Evolutionary conservation across 2,329 filamentous ascomycete genomes (phyloP).

Genomic region (Trichoderma koningii): DNA sequence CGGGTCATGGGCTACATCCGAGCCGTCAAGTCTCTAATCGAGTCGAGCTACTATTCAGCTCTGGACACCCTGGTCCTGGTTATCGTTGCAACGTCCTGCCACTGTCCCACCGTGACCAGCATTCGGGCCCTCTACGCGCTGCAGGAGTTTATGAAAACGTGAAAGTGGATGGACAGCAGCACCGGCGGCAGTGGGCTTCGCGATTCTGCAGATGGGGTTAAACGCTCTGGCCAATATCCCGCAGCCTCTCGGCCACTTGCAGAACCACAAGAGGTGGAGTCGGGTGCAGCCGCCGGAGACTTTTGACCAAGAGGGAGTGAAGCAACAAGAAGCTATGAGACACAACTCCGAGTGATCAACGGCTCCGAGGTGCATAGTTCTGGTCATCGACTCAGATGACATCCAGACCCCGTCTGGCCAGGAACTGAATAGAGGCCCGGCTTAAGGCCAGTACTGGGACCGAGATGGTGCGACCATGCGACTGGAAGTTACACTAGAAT

Average conservation of each 20-base stretch:
- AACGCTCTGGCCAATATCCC: conserved; percentile 3
- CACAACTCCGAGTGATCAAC: neutral
- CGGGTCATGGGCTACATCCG: neutral
- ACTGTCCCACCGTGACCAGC: neutral
- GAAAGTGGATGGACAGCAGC: neutral
- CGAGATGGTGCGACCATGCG: neutral
- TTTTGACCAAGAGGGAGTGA: neutral
- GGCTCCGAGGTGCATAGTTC: neutral
- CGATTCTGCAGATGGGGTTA: neutral
- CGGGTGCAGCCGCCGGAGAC: neutral
- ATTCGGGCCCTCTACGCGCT: conserved; percentile 1
- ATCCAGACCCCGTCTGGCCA: neutral
- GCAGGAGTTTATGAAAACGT: neutral
- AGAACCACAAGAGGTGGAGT: neutral
- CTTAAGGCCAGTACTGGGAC: neutral
- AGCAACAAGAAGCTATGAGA: neutral
- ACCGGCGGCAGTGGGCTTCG: neutral
- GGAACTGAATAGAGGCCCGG: neutral
- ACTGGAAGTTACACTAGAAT: neutral
- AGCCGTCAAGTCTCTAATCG: conserved; percentile 1
- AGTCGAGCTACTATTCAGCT: conserved; percentile 2
- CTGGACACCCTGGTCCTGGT: conserved; percentile 4
- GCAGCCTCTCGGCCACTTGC: neutral
- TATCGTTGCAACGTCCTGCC: neutral
- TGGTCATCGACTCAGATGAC: conserved; percentile 5